Percentiles rank a stretch among this genome's conserved stretches.
Conservation (phyloP, 352 stramenopile species). For the Pythium brachiatum region DNA sequence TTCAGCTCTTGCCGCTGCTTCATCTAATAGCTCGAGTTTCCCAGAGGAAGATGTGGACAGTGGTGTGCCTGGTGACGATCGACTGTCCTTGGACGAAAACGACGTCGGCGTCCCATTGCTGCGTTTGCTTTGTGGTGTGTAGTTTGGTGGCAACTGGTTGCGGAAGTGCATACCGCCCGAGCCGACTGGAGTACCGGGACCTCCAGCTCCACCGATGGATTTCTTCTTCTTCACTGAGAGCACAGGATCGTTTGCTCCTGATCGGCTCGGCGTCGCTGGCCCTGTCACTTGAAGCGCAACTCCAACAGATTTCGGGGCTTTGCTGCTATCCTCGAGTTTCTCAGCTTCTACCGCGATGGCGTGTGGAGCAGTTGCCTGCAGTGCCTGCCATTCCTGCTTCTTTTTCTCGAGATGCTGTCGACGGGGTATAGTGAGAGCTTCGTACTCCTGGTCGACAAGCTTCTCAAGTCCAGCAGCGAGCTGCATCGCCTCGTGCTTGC, state of each 20-base stretch:
- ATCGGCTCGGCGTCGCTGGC: neutral
- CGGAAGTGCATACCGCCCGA: constrained; percentile 70
- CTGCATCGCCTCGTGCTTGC: constrained; percentile 62
- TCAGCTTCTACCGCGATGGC: neutral
- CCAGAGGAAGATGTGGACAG: constrained; percentile 24
- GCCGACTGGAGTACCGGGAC: constrained; percentile 19
- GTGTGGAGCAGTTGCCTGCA: constrained; percentile 11
- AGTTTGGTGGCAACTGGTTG: constrained; percentile 67
- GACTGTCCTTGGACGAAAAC: constrained; percentile 23
- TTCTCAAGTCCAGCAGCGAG: constrained; percentile 49
- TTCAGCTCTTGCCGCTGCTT: constrained; percentile 5
- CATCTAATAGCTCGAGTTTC: constrained; percentile 21
- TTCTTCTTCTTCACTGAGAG: constrained; percentile 32
- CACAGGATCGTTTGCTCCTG: neutral
- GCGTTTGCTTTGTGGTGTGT: constrained; percentile 36
- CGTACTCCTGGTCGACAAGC: constrained; percentile 24
- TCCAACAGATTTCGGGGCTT: neutral
- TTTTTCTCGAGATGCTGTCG: constrained; percentile 18
- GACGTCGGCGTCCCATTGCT: constrained; percentile 15
- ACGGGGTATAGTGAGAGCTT: neutral
- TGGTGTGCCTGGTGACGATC: constrained; percentile 17
- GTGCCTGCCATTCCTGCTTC: constrained; percentile 19
- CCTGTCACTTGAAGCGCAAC: neutral
- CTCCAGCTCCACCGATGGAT: neutral
- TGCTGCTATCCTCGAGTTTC: neutral